Percentiles rank a stretch among this genome's conserved stretches.
Conservation (phyloP, 176 grass and related monocot species). For the Aegilops speltoides region DNA sequence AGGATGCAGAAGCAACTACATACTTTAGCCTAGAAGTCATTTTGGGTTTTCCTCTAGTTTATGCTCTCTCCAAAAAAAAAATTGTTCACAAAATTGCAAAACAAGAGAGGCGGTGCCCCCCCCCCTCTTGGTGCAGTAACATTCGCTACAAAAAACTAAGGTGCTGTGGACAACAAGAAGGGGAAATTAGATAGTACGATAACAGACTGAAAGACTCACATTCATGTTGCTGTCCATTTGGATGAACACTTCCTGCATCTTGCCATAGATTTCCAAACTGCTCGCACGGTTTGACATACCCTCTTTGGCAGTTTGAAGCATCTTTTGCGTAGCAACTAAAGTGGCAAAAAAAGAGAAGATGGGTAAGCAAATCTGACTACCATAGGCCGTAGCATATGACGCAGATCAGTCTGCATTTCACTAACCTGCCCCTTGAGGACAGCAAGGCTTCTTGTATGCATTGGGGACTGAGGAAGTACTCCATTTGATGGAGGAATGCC, state of each 20-base stretch:
- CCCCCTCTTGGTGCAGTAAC: too few relatives aligned
- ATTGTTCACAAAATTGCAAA: too few relatives aligned
- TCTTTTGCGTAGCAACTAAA: slow-evolving; percentile 75
- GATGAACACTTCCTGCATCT: slow-evolving; percentile 84
- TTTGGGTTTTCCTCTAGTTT: background rate
- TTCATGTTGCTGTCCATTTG: slow-evolving; percentile 52
- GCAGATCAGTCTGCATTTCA: slow-evolving; percentile 25
- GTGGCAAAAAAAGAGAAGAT: background rate
- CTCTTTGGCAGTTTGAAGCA: slow-evolving; percentile 80
- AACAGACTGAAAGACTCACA: slow-evolving; percentile 32
- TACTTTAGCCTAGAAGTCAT: background rate
- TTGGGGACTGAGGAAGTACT: slow-evolving; percentile 94
- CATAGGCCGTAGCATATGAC: background rate
- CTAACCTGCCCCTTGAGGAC: slow-evolving; percentile 86
- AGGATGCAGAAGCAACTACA: background rate
- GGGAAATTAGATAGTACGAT: background rate
- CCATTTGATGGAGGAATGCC: slow-evolving; percentile 96
- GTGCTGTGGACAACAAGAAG: background rate
- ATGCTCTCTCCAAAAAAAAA: too few relatives aligned
- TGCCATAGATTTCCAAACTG: slow-evolving; percentile 79
- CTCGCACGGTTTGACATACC: slow-evolving; percentile 52
- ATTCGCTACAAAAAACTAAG: too few relatives aligned
- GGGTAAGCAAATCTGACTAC: background rate
- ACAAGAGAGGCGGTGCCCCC: too few relatives aligned
- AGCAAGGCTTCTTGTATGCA: slow-evolving; percentile 94